Percentiles rank a stretch among this genome's conserved stretches.
These are phyloP conservation scores for Cenchrus purpureus DNA, from an alignment of 176 grass and related monocot genomes.

Conservation along the genomic window DNA sequence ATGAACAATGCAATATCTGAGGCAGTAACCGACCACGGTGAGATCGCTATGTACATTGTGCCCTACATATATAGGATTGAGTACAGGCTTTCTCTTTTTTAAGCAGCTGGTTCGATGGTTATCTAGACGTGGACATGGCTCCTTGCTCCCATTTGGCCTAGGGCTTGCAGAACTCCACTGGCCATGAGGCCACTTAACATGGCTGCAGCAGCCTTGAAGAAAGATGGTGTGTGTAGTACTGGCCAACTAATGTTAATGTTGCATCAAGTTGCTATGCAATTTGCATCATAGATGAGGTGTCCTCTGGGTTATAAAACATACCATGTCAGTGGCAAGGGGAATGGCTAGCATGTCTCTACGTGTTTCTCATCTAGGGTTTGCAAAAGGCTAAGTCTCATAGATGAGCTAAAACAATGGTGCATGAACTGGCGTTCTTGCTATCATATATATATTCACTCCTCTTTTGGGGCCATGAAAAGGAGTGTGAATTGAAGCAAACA, in stretches of 20 bases:
- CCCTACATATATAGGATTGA: conserved; percentile 15
- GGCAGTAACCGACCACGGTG: conserved; percentile 42
- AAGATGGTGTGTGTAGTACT: conserved; percentile 4
- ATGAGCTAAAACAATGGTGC: conserved; percentile 44
- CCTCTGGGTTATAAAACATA: conserved; percentile 44
- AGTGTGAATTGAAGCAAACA: conserved; percentile 49
- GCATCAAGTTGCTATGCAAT: conserved; percentile 54
- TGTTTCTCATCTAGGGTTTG: conserved; percentile 53
- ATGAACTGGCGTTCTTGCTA: conserved; percentile 20
- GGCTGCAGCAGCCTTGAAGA: conserved; percentile 33
- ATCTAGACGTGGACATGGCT: conserved; percentile 17
- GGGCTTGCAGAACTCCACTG: neutral
- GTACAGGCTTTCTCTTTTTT: conserved; percentile 34
- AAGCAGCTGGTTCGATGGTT: conserved; percentile 29
- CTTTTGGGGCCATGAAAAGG: conserved; percentile 47
- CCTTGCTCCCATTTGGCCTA: conserved; percentile 24
- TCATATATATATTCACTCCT: neutral
- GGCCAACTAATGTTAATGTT: conserved; percentile 30
- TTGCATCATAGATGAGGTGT: conserved; percentile 52
- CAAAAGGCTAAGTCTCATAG: conserved; percentile 38
- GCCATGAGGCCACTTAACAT: conserved; percentile 19
- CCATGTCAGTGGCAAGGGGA: conserved; percentile 34
- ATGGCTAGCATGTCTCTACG: conserved; percentile 44
- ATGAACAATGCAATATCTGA: conserved; percentile 16
- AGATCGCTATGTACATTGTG: neutral